Evolutionary conservation across 2,329 filamentous ascomycete genomes (phyloP).

Genomic region (Cryphonectria carpinicola): DNA sequence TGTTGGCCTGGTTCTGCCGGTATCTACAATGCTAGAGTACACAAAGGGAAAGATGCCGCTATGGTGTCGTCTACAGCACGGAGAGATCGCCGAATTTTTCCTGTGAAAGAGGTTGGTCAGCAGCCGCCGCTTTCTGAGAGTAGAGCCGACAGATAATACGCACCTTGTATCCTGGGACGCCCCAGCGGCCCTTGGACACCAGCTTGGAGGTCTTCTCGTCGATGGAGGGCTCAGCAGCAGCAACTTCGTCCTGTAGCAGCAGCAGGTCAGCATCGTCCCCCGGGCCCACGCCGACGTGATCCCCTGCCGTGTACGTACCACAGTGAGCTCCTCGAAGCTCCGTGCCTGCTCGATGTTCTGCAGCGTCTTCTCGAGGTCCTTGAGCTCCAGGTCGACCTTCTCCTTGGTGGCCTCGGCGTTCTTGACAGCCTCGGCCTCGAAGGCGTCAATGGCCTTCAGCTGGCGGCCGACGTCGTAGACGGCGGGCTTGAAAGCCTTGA

Average conservation of each 20-base stretch:
- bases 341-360: conserved; percentile 96
- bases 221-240: conserved; percentile 91
- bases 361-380: conserved; percentile 91
- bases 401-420: conserved; percentile 96
- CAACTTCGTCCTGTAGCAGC: conserved; percentile 80
- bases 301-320: conserved; percentile 66
- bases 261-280: conserved; percentile 35
- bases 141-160: conserved; percentile 38
- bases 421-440: conserved; percentile 95
- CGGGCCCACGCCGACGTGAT: conserved; percentile 6
- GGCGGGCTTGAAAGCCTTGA: conserved; percentile 86
- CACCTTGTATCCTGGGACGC: conserved; percentile 98
- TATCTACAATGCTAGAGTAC: conserved; percentile 76
- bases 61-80: conserved; percentile 71
- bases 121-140: conserved; percentile 19
- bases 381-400: conserved; percentile 92
- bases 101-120: conserved; percentile 60
- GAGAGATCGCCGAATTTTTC: conserved; percentile 99
- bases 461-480: conserved; percentile 93
- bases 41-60: conserved; percentile 55
- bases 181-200: conserved; percentile 97
- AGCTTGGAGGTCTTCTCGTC: conserved; percentile 95
- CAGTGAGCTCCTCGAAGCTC: conserved; percentile 95
- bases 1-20: conserved; percentile 41
- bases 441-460: conserved; percentile 97